A percentile compares a stretch with the other conserved stretches of the same genome.
These are phyloP conservation scores for Microdochium paspali DNA, from an alignment of 2,329 filamentous ascomycete genomes.

Conservation along the genomic window DNA sequence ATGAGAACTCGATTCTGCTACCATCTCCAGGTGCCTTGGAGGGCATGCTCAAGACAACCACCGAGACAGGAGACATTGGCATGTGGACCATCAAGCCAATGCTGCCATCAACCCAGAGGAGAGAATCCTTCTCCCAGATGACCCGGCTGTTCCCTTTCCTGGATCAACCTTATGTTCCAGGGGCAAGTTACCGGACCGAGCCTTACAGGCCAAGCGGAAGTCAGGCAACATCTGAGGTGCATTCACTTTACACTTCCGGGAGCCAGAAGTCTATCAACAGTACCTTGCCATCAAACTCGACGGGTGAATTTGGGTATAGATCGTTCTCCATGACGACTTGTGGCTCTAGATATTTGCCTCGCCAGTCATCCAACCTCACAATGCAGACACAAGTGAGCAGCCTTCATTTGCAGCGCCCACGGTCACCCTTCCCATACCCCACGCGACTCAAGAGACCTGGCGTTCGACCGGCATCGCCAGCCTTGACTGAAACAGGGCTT, in stretches of 20 bases:
- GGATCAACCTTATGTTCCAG: no score
- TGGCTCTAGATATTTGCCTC: slow-evolving; percentile 34
- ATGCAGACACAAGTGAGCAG: slow-evolving; percentile 36
- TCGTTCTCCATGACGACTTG: slow-evolving; percentile 48
- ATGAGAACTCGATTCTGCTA: slow-evolving; percentile 31
- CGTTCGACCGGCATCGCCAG: slow-evolving; percentile 37
- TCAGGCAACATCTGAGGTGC: slow-evolving; percentile 43
- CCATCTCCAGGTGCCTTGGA: slow-evolving; percentile 45
- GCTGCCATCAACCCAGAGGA: slow-evolving; percentile 19
- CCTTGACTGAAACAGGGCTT: slow-evolving; percentile 34
- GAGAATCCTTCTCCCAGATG: slow-evolving; percentile 18
- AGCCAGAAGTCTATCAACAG: slow-evolving; percentile 33
- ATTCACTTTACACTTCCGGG: slow-evolving; percentile 46
- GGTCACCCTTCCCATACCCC: slow-evolving; percentile 50
- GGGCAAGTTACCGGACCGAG: background rate
- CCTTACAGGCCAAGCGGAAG: background rate
- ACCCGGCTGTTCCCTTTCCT: background rate
- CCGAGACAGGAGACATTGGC: slow-evolving; percentile 56
- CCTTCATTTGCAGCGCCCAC: slow-evolving; percentile 36
- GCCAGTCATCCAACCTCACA: slow-evolving; percentile 36
- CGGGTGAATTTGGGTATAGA: slow-evolving; percentile 32
- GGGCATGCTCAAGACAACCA: slow-evolving; percentile 57
- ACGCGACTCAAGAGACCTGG: slow-evolving; percentile 46
- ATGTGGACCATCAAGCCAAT: slow-evolving; percentile 44
- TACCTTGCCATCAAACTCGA: slow-evolving; percentile 28